Evolutionary conservation across 306 rosid genomes (phyloP).

Genomic region (Nissolia schottii): DNA sequence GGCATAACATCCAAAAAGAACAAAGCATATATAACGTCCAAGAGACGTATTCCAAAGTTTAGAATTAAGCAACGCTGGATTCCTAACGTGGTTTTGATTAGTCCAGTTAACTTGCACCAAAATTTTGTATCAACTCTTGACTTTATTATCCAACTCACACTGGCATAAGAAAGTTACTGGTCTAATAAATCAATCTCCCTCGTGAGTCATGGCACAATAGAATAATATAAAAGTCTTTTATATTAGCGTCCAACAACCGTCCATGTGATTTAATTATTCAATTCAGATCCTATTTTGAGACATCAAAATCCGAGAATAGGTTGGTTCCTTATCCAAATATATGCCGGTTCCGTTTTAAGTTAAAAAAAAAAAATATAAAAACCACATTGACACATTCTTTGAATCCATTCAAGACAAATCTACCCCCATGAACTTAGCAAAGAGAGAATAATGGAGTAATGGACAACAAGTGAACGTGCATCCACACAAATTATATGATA

Average conservation of each 20-base stretch:
- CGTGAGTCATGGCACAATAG: neutral
- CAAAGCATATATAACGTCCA: neutral
- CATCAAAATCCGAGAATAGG: neutral
- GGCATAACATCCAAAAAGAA: no score
- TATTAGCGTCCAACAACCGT: slow-evolving; percentile 1
- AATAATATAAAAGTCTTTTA: neutral
- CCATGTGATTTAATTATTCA: neutral
- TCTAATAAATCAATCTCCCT: neutral
- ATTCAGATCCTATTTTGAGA: neutral
- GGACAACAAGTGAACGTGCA: neutral
- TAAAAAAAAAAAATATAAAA: neutral
- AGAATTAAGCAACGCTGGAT: neutral
- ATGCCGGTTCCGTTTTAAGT: neutral
- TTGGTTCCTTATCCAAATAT: neutral
- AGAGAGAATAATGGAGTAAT: neutral
- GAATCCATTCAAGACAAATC: neutral
- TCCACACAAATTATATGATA: neutral
- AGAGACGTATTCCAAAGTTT: neutral
- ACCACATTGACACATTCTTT: neutral
- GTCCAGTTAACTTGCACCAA: neutral
- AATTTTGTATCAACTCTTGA: neutral
- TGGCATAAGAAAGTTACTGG: neutral
- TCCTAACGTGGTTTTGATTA: neutral
- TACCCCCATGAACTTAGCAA: neutral
- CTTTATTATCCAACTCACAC: neutral